Evolutionary conservation across 805 yeast genomes (phyloP), one percentile per base, ranked within the genome.

Genomic region (Peterozyma toletana): DNA sequence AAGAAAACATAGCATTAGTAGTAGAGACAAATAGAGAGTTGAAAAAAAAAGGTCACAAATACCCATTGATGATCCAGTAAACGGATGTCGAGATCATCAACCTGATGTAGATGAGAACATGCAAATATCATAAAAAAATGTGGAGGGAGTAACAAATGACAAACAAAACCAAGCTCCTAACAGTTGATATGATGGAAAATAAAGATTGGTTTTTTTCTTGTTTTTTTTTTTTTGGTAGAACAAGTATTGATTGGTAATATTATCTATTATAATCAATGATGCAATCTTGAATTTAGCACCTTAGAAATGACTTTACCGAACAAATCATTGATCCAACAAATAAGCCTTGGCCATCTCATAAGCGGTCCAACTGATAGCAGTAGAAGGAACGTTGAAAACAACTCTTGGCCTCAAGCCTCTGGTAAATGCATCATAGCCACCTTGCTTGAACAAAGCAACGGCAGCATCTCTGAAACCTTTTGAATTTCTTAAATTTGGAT

Each of bases 351-450:
- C 97, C 91, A 90, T 86, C 62, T 91, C 99, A 63, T 91, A 91
- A 27, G 96, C 87, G 1, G 98, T 91, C 98, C 98, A 91, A 51
- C 95, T 82, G 49, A 91, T 89, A 16, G 98, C 98, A 9, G 98
- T 91, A 38, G 95, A 81, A 17, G 99, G 99, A 60, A 91, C 89
- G 62, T 89, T 89, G 52, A 93, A 85, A 30, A 91, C 80, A 44
- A 93, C 80, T 63, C 99, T 79, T 38, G 99, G 97, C 56, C 83
- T 80, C 56, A 88, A 70, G 15, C 99, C 99, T 53, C 95, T 74
- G 55, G 75, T 59, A 60, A 93, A 93, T 0, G 95, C 93, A 15
- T 53, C 50, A 50, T 70, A 56, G 6, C 90, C 90, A 39, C 78
- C 79, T 39, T 71, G 68, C 45, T 66, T 56, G 54, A 78, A 81